Conservation (phyloP, 345 rosid genomes). For the Pistacia vera region DNA sequence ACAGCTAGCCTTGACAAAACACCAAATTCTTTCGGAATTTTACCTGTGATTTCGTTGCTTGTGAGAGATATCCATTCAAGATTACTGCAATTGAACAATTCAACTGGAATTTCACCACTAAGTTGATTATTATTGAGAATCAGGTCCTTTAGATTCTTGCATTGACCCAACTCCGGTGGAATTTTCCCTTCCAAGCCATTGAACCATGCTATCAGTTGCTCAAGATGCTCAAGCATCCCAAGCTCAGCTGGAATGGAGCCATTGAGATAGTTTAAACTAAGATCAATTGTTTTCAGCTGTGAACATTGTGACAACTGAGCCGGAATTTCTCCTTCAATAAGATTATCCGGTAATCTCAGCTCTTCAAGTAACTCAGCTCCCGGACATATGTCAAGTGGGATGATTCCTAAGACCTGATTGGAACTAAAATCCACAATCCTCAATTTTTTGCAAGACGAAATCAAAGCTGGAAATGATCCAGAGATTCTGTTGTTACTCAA, state of each 20-base stretch:
- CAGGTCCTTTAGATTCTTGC: conserved; percentile 72
- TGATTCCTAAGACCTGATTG: conserved; percentile 66
- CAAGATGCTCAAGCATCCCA: conserved; percentile 77
- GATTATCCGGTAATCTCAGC: conserved; percentile 82
- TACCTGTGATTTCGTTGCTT: conserved; percentile 72
- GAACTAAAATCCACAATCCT: conserved; percentile 76
- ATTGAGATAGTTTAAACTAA: conserved; percentile 81
- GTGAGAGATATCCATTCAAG: conserved; percentile 94
- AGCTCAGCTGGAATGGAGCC: conserved; percentile 85
- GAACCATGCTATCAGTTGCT: conserved; percentile 91
- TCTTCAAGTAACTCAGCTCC: conserved; percentile 82
- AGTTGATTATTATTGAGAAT: conserved; percentile 87
- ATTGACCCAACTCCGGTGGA: conserved; percentile 77
- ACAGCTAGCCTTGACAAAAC: conserved; percentile 78
- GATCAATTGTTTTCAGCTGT: conserved; percentile 68
- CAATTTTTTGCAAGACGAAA: conserved; percentile 70
- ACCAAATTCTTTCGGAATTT: conserved; percentile 66
- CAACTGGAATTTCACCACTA: conserved; percentile 73
- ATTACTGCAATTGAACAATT: conserved; percentile 80
- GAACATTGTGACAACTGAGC: conserved; percentile 76
- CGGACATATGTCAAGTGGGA: conserved; percentile 82
- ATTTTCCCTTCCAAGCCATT: conserved; percentile 77
- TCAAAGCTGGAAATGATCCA: conserved; percentile 68
- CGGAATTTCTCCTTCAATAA: conserved; percentile 73
- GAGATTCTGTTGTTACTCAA: conserved; percentile 73